These are phyloP conservation scores for Aspergillus amoenus DNA, from an alignment of 2,329 filamentous ascomycete species.

Conservation along the genomic window DNA sequence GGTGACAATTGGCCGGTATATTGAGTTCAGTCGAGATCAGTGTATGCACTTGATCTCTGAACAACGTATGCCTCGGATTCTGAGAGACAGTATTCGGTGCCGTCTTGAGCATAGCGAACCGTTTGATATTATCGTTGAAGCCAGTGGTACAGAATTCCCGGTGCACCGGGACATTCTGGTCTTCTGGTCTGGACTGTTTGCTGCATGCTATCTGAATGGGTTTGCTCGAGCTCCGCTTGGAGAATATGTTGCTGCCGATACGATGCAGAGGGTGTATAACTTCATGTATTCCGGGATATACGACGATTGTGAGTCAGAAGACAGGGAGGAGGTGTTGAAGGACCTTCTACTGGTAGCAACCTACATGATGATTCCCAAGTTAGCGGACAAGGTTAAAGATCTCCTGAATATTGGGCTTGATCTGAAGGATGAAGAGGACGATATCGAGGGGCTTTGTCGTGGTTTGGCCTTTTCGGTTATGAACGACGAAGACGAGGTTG, in stretches of 20 bases:
- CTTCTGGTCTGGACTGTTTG: not conserved
- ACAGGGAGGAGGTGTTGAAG: not conserved
- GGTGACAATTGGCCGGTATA: not conserved
- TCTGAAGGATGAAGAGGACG: not conserved
- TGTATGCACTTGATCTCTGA: not conserved
- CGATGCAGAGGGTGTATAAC: not conserved
- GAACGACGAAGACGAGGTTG: too few species aligned
- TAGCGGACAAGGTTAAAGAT: not conserved
- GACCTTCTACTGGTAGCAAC: not conserved
- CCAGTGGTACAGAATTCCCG: not conserved
- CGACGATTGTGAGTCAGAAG: not conserved
- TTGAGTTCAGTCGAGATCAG: not conserved
- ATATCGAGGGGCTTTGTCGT: not conserved
- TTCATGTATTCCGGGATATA: not conserved
- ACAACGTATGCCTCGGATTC: not conserved
- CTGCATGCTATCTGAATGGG: not conserved
- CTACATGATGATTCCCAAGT: not conserved
- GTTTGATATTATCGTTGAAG: not conserved
- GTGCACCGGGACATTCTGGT: not conserved
- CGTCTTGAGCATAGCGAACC: not conserved
- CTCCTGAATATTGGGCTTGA: not conserved
- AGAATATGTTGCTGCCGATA: not conserved
- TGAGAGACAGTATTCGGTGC: not conserved
- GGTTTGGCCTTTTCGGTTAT: too few species aligned
- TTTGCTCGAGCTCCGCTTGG: not conserved